These are phyloP conservation scores for Dactylellina cionopaga DNA, from an alignment of 2,329 filamentous ascomycete genomes.

Conservation along the genomic window DNA sequence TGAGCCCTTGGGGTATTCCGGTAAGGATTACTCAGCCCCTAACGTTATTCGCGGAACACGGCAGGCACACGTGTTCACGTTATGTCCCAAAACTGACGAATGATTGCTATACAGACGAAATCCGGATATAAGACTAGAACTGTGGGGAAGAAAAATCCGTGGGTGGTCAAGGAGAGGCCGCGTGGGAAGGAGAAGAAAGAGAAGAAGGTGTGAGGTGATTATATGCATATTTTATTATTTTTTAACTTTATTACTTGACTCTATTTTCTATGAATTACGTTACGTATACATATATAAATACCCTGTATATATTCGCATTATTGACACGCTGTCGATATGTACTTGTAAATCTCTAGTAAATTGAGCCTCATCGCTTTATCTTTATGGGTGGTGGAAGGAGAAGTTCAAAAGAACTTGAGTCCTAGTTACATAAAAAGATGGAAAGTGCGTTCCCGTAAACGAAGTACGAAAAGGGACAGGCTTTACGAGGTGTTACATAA, in stretches of 20 bases:
- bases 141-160: slow-evolving; percentile 51
- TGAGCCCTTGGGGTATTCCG: slow-evolving; percentile 94
- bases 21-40: slow-evolving; percentile 68
- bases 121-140: slow-evolving; percentile 61
- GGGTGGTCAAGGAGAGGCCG: slow-evolving; percentile 45
- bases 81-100: slow-evolving; percentile 38
- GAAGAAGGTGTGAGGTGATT: slow-evolving; percentile 16
- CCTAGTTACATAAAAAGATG: neutral
- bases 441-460: slow-evolving; percentile 20
- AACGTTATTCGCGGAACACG: slow-evolving; percentile 6
- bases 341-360: neutral
- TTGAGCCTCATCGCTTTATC: slow-evolving; percentile 22
- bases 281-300: slow-evolving; percentile 19
- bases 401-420: no score
- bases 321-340: slow-evolving; percentile 5
- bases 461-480: slow-evolving; percentile 15
- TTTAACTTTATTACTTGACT: slow-evolving; percentile 12
- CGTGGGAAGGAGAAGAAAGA: slow-evolving; percentile 52
- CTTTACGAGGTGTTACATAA: slow-evolving; percentile 19
- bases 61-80: slow-evolving; percentile 17
- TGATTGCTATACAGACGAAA: slow-evolving; percentile 63
- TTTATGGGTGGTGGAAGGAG: no score
- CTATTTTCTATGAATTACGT: slow-evolving; percentile 11
- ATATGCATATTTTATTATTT: neutral
- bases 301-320: neutral